Base-by-base conservation (phyloP, 495 filamentous ascomycete species). In the Monascus purpureus region DNA sequence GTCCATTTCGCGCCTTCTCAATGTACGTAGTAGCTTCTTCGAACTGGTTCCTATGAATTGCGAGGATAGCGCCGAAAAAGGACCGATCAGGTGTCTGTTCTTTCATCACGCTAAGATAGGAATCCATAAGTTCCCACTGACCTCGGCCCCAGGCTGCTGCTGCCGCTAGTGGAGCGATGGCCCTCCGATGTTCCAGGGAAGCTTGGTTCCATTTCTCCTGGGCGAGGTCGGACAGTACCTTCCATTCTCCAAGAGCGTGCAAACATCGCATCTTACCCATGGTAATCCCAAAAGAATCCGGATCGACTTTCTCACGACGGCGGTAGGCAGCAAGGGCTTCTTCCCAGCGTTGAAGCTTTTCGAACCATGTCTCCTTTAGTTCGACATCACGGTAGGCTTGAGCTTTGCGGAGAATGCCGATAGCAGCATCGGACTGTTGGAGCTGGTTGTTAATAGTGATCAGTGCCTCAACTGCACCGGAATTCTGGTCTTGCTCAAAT, bases 241-340 rank as follows among this genome's bases (percentile, higher is more conserved):
- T 92, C 87, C 88, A 99, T 52, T 99, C 90, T 25, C 90, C 92
- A 19, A 99, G 70, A 18, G 90, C 90, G 47, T 99, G 92, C 25
- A 95, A 59, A 70, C 90, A 99, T 12, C 92, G 79, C 90, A 99
- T 99, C 56, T 97, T 96, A 38, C 90, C 90, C 85, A 96, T 94
- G 4, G 88, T 88, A 20, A 95, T 77, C 33, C 95, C 87, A 39
- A 96, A 80, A 0, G 80, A 81, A 4, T 70, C 61, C 2, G 74
- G 70, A 29, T 93, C 82, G 6, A 77, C 70, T 34, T 53, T 60
- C 40, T 83, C 78, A 12, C 84, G 76, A 37, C 81, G 74, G 39
- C 84, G 76, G 42, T 96, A 97, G 24, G 86, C 87, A 31, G 74
- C 71, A 38, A 97, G 66, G n/a, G 90, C 90, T 54, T 97, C 90